These are phyloP conservation scores for Striga hermonthica DNA, from an alignment of 305 asterid genomes.

Conservation along the genomic window DNA sequence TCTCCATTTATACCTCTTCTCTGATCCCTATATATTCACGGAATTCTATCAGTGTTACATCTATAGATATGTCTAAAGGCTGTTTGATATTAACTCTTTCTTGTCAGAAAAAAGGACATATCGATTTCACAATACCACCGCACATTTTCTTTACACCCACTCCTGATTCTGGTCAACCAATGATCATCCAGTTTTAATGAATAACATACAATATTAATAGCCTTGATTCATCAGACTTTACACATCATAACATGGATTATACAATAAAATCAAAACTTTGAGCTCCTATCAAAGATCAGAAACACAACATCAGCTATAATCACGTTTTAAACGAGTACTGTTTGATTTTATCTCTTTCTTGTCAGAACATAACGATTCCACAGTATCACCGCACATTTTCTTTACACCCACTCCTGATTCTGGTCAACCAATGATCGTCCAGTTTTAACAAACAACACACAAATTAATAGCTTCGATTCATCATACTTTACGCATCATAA, in stretches of 20 bases:
- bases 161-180: conserved; percentile 17
- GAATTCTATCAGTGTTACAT: background rate
- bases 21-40: background rate
- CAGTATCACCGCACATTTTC: background rate
- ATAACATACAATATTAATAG: background rate
- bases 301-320: background rate
- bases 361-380: conserved; percentile 2
- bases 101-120: conserved; percentile 18
- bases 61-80: background rate
- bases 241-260: background rate
- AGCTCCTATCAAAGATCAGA: background rate
- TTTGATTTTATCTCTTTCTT: background rate
- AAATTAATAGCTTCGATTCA: background rate
- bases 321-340: too few relatives aligned
- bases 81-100: background rate
- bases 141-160: background rate
- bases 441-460: background rate
- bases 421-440: conserved; percentile 6
- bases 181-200: background rate
- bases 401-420: conserved; percentile 5
- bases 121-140: background rate
- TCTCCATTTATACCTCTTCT: conserved; percentile 5
- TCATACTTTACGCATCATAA: background rate
- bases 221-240: background rate
- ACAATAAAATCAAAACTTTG: background rate